These are phyloP conservation scores for Pouteria glomerata DNA, from an alignment of 148 eudicot species.

Conservation along the genomic window DNA sequence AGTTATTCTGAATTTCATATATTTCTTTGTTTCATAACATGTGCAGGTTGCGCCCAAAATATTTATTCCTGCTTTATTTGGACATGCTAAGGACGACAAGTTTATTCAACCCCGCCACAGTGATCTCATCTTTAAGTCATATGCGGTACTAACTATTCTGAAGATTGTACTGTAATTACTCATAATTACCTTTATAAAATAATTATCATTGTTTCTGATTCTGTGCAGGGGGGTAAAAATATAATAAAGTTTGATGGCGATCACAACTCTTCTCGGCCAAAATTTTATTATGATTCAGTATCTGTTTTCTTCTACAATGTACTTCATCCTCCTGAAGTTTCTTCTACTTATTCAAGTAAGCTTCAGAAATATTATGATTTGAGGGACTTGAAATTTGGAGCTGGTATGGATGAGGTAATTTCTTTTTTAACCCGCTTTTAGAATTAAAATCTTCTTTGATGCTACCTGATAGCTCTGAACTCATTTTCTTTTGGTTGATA, in stretches of 20 bases:
- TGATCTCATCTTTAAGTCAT: slow-evolving; percentile 60
- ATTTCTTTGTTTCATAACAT: not conserved
- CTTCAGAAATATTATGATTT: slow-evolving; percentile 50
- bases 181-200: not conserved
- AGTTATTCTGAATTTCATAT: not conserved
- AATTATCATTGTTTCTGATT: slow-evolving; percentile 8
- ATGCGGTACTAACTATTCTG: slow-evolving; percentile 44
- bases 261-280: slow-evolving; percentile 92
- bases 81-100: slow-evolving; percentile 84
- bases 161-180: not conserved
- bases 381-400: slow-evolving; percentile 43
- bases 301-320: slow-evolving; percentile 75
- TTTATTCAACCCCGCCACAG: slow-evolving; percentile 75
- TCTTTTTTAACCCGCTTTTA: not conserved
- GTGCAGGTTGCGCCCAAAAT: slow-evolving; percentile 77
- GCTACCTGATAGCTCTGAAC: not conserved
- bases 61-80: slow-evolving; percentile 81
- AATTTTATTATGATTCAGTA: slow-evolving; percentile 75
- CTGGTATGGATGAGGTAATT: slow-evolving; percentile 68
- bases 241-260: slow-evolving; percentile 89
- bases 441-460: not conserved
- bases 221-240: slow-evolving; percentile 80
- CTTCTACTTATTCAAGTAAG: slow-evolving; percentile 48
- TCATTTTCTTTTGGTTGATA: not conserved
- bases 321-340: slow-evolving; percentile 65